These are phyloP conservation scores for Hanseniaspora meyeri DNA, from an alignment of 805 yeast genomes.

Conservation along the genomic window DNA sequence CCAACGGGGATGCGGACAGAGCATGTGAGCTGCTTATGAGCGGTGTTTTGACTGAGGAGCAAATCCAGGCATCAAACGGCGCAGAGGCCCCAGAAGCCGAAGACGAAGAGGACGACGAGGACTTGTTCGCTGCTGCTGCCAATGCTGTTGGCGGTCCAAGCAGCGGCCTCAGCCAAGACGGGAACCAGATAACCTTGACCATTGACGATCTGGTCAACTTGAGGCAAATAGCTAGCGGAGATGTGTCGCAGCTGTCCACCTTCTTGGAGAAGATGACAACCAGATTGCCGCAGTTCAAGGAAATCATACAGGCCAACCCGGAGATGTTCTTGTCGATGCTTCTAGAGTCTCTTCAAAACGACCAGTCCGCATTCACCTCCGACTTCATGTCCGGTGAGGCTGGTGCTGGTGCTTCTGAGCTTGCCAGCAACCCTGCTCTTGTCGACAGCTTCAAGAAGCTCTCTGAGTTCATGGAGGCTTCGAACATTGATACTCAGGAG, in stretches of 20 bases:
- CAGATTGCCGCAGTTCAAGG: conserved; percentile 74
- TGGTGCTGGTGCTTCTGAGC: not conserved
- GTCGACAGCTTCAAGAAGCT: not conserved
- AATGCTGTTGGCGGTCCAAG: conserved; percentile 10
- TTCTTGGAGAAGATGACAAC: conserved; percentile 70
- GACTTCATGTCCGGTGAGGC: conserved; percentile 18
- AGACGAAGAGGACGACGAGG: conserved; percentile 27
- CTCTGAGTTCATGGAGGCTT: not conserved
- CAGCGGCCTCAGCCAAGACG: conserved; percentile 23
- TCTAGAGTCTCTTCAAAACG: conserved; percentile 44
- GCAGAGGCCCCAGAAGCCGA: conserved; percentile 19
- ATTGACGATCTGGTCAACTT: conserved; percentile 42
- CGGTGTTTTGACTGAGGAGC: conserved; percentile 41
- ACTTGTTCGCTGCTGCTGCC: conserved; percentile 33
- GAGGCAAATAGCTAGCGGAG: conserved; percentile 65
- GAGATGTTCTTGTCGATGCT: conserved; percentile 72
- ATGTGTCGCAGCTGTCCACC: conserved; percentile 81
- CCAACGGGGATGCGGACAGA: conserved; percentile 93
- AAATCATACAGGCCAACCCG: conserved; percentile 71
- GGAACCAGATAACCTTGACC: conserved; percentile 32
- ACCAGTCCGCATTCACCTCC: conserved; percentile 35
- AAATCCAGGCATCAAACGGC: conserved; percentile 14
- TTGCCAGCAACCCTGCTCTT: not conserved
- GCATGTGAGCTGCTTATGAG: conserved; percentile 90
- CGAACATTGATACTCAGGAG: not conserved